Percentiles rank a stretch among this genome's conserved stretches.
These are phyloP conservation scores for Calophaca sinica DNA, from an alignment of 306 rosid genomes.

Conservation along the genomic window DNA sequence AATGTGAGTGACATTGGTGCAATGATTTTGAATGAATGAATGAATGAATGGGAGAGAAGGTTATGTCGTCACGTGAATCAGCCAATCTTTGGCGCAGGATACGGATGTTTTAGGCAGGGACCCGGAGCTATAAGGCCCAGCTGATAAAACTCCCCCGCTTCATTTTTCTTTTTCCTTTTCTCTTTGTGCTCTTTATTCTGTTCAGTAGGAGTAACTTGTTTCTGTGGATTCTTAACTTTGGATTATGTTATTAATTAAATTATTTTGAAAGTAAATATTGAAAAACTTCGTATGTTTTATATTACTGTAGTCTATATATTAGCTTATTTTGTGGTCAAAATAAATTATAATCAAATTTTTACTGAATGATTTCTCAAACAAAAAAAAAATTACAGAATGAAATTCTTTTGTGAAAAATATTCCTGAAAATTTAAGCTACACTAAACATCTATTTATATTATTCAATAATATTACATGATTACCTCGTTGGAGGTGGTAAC, in stretches of 20 bases:
- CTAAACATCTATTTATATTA: no score
- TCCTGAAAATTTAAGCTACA: no score
- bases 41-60: conserved; percentile 44
- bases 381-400: no score
- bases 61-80: conserved; percentile 66
- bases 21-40: conserved; percentile 47
- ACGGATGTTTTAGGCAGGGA: conserved; percentile 69
- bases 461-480: no score
- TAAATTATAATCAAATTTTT: no score
- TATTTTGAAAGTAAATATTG: background rate
- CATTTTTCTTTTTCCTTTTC: conserved; percentile 31
- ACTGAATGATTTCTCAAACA: no score
- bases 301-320: no score
- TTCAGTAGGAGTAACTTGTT: background rate
- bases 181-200: conserved; percentile 38
- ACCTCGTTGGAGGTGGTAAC: no score
- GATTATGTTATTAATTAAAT: background rate
- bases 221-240: conserved; percentile 16
- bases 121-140: conserved; percentile 43
- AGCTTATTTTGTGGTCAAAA: background rate
- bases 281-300: no score
- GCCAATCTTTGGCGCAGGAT: conserved; percentile 86
- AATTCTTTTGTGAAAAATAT: no score
- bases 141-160: background rate
- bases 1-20: conserved; percentile 34